A percentile compares a stretch with the other conserved stretches of the same genome.
These are phyloP conservation scores for Hanseniaspora singularis DNA, from an alignment of 805 yeast genomes.

Conservation along the genomic window DNA sequence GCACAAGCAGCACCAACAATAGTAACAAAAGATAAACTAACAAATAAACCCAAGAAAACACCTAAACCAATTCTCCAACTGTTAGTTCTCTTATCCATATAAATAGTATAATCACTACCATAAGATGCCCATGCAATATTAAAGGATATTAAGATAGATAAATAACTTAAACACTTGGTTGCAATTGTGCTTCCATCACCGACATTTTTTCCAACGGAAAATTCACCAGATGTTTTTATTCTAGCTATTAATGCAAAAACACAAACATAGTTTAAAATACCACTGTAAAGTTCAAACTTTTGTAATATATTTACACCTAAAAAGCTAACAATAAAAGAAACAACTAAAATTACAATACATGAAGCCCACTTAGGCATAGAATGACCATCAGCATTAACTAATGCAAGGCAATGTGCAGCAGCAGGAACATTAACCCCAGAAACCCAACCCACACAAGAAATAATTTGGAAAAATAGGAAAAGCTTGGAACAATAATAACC, in stretches of 20 bases:
- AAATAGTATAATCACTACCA: conserved; percentile 85
- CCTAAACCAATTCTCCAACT: conserved; percentile 49
- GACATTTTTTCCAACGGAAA: conserved; percentile 39
- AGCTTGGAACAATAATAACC: conserved; percentile 69
- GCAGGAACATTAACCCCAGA: conserved; percentile 83
- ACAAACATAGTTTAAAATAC: conserved; percentile 69
- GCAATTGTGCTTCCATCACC: conserved; percentile 54
- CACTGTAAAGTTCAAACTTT: conserved; percentile 69
- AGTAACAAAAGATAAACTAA: conserved; percentile 63
- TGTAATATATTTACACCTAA: conserved; percentile 80
- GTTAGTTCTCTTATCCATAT: conserved; percentile 59
- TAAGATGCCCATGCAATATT: conserved; percentile 93
- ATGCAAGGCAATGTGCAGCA: conserved; percentile 60
- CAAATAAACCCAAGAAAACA: conserved; percentile 48
- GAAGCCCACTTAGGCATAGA: conserved; percentile 84
- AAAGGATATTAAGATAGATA: conserved; percentile 73
- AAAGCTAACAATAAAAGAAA: conserved; percentile 63
- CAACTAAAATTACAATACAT: conserved; percentile 54
- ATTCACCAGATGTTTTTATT: conserved; percentile 53
- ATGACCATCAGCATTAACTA: conserved; percentile 47
- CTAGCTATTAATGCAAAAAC: conserved; percentile 72
- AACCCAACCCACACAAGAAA: conserved; percentile 93
- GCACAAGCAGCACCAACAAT: conserved; percentile 73
- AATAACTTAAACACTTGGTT: conserved; percentile 66
- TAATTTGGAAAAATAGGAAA: conserved; percentile 60